Evolutionary conservation across 202 grass and related monocot genomes (phyloP).

Genomic region (Schoenoplectus tabernaemontani): DNA sequence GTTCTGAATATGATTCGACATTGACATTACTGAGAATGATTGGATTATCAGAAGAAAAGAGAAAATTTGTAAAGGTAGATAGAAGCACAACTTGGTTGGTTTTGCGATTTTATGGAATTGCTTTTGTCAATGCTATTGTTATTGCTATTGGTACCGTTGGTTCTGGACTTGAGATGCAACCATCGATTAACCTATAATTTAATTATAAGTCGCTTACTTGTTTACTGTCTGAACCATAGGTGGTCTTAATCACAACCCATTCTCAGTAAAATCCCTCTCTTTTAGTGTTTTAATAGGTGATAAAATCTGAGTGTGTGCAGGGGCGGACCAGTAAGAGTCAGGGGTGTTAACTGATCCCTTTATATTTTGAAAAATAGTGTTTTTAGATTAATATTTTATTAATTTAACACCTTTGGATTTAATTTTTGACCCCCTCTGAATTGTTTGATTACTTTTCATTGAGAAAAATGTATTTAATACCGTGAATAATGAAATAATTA

Average conservation of each 20-base stretch:
- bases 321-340: too few species aligned
- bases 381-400: too few species aligned
- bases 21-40: neutral
- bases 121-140: neutral
- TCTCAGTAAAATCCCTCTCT: neutral
- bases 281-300: neutral
- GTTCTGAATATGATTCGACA: neutral
- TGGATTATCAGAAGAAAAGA: neutral
- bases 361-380: too few species aligned
- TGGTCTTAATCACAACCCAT: neutral
- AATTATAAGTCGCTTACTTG: neutral
- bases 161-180: neutral
- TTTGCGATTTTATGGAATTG: neutral
- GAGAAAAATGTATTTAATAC: too few species aligned
- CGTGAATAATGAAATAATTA: too few species aligned
- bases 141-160: neutral
- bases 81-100: neutral
- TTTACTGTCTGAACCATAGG: neutral
- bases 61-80: slow-evolving; percentile 10
- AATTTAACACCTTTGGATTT: too few species aligned
- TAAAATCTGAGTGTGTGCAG: neutral
- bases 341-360: too few species aligned
- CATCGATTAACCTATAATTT: neutral
- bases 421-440: too few species aligned
- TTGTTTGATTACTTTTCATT: too few species aligned